phyloP scores from a whole-genome alignment of 2,329 filamentous ascomycete species.

The Ramichloridium luteum region DNA sequence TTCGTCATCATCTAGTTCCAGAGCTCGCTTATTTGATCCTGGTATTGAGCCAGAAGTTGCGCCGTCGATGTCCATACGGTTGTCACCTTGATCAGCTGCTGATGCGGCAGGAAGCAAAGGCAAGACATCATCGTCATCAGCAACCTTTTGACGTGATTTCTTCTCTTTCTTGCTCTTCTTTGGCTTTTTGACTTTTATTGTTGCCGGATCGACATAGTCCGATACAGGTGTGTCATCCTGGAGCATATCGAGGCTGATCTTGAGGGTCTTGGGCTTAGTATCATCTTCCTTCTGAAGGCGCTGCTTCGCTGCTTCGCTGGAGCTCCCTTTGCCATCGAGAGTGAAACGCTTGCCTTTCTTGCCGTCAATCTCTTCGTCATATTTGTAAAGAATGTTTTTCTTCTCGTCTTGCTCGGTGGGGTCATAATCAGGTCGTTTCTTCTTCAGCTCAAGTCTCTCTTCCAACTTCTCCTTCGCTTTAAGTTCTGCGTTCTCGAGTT shows the following conservation, averaged over 20 bases:
- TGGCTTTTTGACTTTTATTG: conserved; percentile 86
- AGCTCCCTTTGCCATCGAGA: conserved; percentile 64
- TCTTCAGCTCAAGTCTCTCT: conserved; percentile 74
- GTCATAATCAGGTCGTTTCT: conserved; percentile 80
- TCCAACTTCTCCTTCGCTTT: conserved; percentile 59
- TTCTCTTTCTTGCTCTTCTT: conserved; percentile 73
- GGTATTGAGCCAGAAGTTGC: too few relatives aligned
- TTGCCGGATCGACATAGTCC: conserved; percentile 77
- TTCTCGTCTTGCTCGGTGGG: conserved; percentile 59
- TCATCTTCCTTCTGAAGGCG: conserved; percentile 32
- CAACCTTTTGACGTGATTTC: conserved; percentile 52
- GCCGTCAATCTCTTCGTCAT: conserved; percentile 87
- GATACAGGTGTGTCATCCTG: conserved; percentile 56
- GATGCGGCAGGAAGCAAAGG: conserved; percentile 22
- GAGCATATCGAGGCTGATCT: conserved; percentile 63
- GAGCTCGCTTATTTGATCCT: conserved; percentile 48
- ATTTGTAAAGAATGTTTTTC: conserved; percentile 67
- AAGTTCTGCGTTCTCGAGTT: conserved; percentile 67
- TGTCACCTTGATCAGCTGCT: conserved; percentile 17
- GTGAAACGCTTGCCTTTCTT: conserved; percentile 84
- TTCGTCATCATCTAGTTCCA: conserved; percentile 67
- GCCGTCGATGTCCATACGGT: too few relatives aligned
- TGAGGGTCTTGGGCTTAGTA: conserved; percentile 52
- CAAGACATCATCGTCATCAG: conserved; percentile 45
- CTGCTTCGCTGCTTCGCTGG: conserved; percentile 47